These are phyloP conservation scores for Boletus edulis DNA, from an alignment of 768 basidiomycete genomes.

Conservation along the genomic window DNA sequence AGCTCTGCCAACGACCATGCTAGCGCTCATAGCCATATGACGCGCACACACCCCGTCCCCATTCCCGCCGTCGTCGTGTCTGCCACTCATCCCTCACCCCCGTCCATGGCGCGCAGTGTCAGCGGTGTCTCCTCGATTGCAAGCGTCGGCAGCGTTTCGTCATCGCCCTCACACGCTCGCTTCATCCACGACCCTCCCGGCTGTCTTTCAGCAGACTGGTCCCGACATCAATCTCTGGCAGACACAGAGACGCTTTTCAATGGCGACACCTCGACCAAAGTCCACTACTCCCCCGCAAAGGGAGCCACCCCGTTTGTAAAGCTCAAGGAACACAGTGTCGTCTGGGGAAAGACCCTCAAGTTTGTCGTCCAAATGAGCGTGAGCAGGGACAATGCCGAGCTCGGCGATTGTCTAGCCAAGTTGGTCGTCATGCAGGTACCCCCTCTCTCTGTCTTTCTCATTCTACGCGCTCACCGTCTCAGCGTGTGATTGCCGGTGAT, in stretches of 20 bases:
- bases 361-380: conserved; percentile 61
- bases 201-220: conserved; percentile 30
- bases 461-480: not conserved
- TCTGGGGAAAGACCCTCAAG: conserved; percentile 58
- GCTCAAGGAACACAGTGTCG: conserved; percentile 62
- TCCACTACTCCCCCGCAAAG: conserved; percentile 39
- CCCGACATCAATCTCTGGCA: conserved; percentile 8
- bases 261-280: not conserved
- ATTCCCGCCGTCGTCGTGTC: conserved; percentile 32
- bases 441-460: not conserved
- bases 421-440: conserved; percentile 58
- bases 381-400: conserved; percentile 45
- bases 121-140: conserved; percentile 21
- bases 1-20: conserved; percentile 24
- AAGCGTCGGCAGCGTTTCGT: conserved; percentile 22
- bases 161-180: conserved; percentile 9
- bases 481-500: conserved; percentile 59
- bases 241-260: not conserved
- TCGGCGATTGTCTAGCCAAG: conserved; percentile 60
- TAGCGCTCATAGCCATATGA: not conserved
- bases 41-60: not conserved
- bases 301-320: conserved; percentile 60
- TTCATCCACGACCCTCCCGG: conserved; percentile 4
- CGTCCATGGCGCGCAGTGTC: conserved; percentile 14
- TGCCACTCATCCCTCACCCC: conserved; percentile 13